Percentiles rank a stretch among this genome's conserved stretches.
Conservation (phyloP, 495 filamentous ascomycete genomes). For the Aspergillus mulundensis region DNA sequence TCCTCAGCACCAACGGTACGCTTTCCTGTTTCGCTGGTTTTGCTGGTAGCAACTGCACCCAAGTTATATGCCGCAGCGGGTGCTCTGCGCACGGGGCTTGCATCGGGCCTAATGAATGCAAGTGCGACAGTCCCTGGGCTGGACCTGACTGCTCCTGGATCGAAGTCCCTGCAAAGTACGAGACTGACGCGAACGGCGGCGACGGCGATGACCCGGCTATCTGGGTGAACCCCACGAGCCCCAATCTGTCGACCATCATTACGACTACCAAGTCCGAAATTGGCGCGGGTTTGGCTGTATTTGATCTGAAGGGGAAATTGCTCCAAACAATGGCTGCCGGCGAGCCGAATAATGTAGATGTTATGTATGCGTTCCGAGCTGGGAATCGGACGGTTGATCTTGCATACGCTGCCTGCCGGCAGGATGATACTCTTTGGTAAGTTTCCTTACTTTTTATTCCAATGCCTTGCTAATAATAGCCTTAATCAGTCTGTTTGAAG, state of each 20-base stretch:
- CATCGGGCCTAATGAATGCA: neutral
- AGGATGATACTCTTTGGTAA: conserved; percentile 10
- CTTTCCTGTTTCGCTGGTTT: conserved; percentile 10
- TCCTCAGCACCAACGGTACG: neutral
- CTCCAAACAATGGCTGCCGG: conserved; percentile 6
- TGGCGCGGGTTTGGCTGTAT: conserved; percentile 1
- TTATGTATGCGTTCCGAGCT: neutral
- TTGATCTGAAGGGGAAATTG: conserved; percentile 4
- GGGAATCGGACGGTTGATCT: neutral
- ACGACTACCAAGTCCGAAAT: conserved; percentile 6
- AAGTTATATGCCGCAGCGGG: neutral
- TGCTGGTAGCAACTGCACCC: neutral
- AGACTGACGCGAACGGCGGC: conserved; percentile 7
- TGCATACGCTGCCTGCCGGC: conserved; percentile 2
- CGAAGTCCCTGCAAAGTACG: neutral
- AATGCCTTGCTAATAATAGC: too few relatives aligned
- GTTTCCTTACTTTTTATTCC: too few relatives aligned
- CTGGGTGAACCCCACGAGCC: neutral
- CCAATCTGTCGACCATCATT: neutral
- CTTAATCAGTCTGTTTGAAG: conserved; percentile 2
- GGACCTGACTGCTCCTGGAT: conserved; percentile 5
- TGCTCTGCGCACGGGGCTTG: conserved; percentile 2
- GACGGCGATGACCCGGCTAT: conserved; percentile 8
- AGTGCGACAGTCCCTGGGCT: neutral
- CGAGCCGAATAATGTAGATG: conserved; percentile 9